Base-by-base conservation (phyloP, 2,329 filamentous ascomycete genomes). In the Cercospora citrullina region DNA sequence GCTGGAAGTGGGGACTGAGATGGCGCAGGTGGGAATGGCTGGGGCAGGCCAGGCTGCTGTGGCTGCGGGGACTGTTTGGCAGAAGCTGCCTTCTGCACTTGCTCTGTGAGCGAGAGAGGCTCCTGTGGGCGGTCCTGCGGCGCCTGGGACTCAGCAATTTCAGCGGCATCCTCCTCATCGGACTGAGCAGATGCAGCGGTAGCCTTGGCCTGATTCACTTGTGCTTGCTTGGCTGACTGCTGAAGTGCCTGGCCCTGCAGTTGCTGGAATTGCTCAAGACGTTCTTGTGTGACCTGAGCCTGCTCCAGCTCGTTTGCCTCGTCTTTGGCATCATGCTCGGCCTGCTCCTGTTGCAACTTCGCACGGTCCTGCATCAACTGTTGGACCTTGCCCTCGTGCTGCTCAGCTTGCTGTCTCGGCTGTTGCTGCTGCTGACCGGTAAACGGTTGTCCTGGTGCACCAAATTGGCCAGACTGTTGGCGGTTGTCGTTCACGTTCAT, bases 1-100 rank as follows among this genome's bases (percentile, higher is more conserved):
- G 94, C 94, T 4, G 94, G 93, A 39, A 97, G 85, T 48, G 93
- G 93, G 2, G 93, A 96, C 23, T 87, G 87, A 2, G 91, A 92
- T 63, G 89, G 89, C 10, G 90, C 87, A 10, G 91, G 89, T 59
- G 75, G 91, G 79, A 90, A 89, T 5, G 91, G 90, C 84, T 91
- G 89, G n/a, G 93, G 91, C 75, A 96, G 85, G 30, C 88, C 90
- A 26, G 82, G 80, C 65, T 86, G 82, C 42, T 72, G 71, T 30
- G 82, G 79, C 70, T 83, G 82, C 7, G 84, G 83, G 14, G 86
- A 86, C 63, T 89, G 84, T 75, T 88, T 87, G 5, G 84, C 84
- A 51, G 86, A 86, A 18, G 83, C 84, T 5, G 93, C 89, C 80
- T 93, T 91, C 79, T 94, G 91, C 0, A 95, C 91, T 79, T 94